A percentile compares a stretch with the other conserved stretches of the same genome.
Evolutionary conservation across 208 protist genomes (phyloP).

Genomic region (Wallacemonas sp.): DNA sequence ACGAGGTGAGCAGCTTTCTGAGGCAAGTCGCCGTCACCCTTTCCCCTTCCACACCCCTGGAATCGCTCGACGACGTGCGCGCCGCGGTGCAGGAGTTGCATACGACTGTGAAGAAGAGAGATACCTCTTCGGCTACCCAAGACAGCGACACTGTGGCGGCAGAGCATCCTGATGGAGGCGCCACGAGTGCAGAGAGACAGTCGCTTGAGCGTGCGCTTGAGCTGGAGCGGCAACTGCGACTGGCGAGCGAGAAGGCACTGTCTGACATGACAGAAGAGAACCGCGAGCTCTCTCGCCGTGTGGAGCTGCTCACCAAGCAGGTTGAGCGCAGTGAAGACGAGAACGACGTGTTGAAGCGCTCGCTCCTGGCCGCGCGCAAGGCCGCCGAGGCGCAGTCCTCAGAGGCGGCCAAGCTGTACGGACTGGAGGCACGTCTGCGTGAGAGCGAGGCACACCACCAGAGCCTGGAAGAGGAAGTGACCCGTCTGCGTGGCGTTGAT

Average conservation of each 20-base stretch:
- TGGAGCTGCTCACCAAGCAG: constrained; percentile 16
- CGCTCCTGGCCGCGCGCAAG: constrained; percentile 43
- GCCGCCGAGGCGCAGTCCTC: constrained; percentile 47
- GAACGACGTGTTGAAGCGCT: constrained; percentile 32
- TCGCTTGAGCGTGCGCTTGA: constrained; percentile 20
- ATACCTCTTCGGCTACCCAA: no score
- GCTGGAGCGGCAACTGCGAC: constrained; percentile 17
- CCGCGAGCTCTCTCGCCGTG: constrained; percentile 23
- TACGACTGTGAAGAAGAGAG: not conserved
- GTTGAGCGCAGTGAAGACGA: constrained; percentile 39
- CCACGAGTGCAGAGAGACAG: no score
- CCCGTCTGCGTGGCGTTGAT: constrained; percentile 7
- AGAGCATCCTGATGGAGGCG: no score
- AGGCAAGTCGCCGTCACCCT: not conserved
- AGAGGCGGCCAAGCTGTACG: constrained; percentile 47
- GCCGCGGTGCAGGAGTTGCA: not conserved
- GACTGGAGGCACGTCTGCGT: constrained; percentile 56
- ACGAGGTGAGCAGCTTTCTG: constrained; percentile 16
- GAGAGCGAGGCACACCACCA: constrained; percentile 30
- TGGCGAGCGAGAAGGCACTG: constrained; percentile 13
- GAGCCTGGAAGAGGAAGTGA: constrained; percentile 22
- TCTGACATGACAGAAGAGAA: constrained; percentile 27
- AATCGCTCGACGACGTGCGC: constrained; percentile 22
- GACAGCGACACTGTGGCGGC: no score
- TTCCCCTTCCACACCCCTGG: not conserved